Evolutionary conservation across 495 filamentous ascomycete genomes (phyloP).

Genomic region (Elasticomyces elasticus): DNA sequence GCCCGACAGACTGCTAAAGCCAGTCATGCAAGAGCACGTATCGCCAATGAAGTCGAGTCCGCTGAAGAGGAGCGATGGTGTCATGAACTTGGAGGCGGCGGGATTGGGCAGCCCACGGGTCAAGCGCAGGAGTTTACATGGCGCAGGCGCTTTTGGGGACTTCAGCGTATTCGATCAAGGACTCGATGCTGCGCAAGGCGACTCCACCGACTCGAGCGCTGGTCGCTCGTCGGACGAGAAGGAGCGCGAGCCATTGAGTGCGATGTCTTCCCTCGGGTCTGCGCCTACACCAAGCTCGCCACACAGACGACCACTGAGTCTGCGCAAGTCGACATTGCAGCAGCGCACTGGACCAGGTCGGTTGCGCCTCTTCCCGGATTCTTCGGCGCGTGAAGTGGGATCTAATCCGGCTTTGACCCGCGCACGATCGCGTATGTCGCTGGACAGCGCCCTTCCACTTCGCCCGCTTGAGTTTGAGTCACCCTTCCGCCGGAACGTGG

Average conservation of each 20-base stretch:
- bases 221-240: constrained; percentile 19
- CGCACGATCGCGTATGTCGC: constrained; percentile 56
- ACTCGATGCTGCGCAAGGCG: constrained; percentile 12
- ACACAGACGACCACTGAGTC: constrained; percentile 49
- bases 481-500: constrained; percentile 39
- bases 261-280: constrained; percentile 27
- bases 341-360: constrained; percentile 46
- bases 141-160: constrained; percentile 47
- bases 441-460: constrained; percentile 59
- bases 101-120: constrained; percentile 72
- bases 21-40: constrained; percentile 21
- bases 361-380: constrained; percentile 27
- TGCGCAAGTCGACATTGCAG: constrained; percentile 78
- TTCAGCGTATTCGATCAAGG: constrained; percentile 65
- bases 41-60: constrained; percentile 64
- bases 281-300: constrained; percentile 32
- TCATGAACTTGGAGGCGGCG: constrained; percentile 73
- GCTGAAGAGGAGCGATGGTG: constrained; percentile 81
- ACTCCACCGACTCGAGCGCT: constrained; percentile 8
- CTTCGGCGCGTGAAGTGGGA: constrained; percentile 4
- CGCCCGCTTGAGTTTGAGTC: constrained; percentile 32
- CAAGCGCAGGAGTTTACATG: constrained; percentile 77
- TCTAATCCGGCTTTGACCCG: constrained; percentile 16
- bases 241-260: constrained; percentile 21
- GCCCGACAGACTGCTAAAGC: constrained; percentile 22